Conservation (phyloP, 2,329 filamentous ascomycete genomes). For the Penicillium corylophilum region DNA sequence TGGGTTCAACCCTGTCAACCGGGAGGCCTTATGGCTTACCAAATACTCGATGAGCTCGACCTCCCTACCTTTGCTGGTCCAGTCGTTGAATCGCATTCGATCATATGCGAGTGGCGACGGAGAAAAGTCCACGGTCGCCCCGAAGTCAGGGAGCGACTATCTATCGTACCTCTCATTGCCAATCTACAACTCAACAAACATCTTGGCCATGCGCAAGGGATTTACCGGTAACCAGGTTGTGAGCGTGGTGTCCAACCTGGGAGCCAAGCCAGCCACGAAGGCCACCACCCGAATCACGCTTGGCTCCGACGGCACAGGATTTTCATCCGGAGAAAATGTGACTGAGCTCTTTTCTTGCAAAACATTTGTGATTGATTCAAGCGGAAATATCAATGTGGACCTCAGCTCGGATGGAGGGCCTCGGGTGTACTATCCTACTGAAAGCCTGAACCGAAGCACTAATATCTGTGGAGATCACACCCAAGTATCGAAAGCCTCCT, state of each 20-base stretch:
- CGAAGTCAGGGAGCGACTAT: constrained; percentile 8
- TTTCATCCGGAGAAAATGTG: constrained; percentile 4
- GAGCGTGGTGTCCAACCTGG: constrained; percentile 7
- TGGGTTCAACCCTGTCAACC: constrained; percentile 48
- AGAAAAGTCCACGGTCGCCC: constrained; percentile 1
- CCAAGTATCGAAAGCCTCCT: too few relatives aligned
- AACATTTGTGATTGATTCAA: constrained; percentile 8
- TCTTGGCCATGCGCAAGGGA: constrained; percentile 11
- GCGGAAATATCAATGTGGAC: constrained; percentile 8
- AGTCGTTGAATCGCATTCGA: constrained; percentile 11
- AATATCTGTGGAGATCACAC: constrained; percentile 1
- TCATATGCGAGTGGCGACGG: constrained; percentile 10
- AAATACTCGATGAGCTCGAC: constrained; percentile 36
- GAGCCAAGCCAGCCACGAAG: too few relatives aligned
- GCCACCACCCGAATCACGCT: too few relatives aligned
- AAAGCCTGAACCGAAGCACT: constrained; percentile 8
- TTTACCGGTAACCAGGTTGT: constrained; percentile 9
- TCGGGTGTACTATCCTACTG: constrained; percentile 12
- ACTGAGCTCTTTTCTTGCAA: constrained; percentile 11
- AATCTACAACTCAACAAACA: constrained; percentile 10
- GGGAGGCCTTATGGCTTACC: constrained; percentile 58
- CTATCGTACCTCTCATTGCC: constrained; percentile 1
- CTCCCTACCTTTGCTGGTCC: constrained; percentile 9
- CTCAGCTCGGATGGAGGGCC: constrained; percentile 14
- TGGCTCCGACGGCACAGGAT: too few relatives aligned